Percentiles rank a stretch among this genome's conserved stretches.
Conservation (phyloP, 2,329 filamentous ascomycete species). For the Botrytis medusae region DNA sequence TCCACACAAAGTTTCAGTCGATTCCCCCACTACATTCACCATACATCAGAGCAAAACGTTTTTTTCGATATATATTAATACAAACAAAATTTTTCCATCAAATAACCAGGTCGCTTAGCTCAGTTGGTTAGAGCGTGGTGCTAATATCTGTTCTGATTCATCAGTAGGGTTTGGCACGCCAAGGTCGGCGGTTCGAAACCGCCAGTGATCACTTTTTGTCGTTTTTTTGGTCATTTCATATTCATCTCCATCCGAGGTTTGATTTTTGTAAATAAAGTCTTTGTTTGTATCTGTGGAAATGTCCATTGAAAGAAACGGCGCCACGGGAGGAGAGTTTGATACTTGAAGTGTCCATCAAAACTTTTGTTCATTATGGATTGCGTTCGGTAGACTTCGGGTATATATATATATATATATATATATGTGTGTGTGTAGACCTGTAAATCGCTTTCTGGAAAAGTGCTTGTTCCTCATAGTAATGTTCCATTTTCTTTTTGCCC, state of each 20-base stretch:
- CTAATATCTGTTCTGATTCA: neutral
- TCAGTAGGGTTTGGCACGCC: neutral
- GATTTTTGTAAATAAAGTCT: too few species aligned
- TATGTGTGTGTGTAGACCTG: neutral
- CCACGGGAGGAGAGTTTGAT: too few species aligned
- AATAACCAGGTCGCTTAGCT: slow-evolving; percentile 11
- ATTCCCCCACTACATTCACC: neutral
- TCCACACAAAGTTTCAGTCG: neutral
- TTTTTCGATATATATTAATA: rapidly evolving
- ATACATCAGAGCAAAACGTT: rapidly evolving
- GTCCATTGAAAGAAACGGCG: too few species aligned
- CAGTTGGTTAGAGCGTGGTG: slow-evolving; percentile 17
- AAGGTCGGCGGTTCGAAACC: slow-evolving; percentile 6
- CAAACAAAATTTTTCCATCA: rapidly evolving
- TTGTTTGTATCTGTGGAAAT: neutral
- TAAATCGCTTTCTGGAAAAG: neutral
- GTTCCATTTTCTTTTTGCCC: neutral
- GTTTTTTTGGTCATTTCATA: neutral
- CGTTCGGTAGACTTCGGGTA: neutral
- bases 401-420: neutral
- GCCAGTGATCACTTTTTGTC: neutral
- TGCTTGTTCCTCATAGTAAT: neutral
- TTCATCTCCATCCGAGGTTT: too few species aligned
- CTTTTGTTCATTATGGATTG: neutral
- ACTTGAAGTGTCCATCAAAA: neutral